These are phyloP conservation scores for Backusella parvicylindrica DNA, from an alignment of 192 early-diverging fungal genomes.

Conservation along the genomic window DNA sequence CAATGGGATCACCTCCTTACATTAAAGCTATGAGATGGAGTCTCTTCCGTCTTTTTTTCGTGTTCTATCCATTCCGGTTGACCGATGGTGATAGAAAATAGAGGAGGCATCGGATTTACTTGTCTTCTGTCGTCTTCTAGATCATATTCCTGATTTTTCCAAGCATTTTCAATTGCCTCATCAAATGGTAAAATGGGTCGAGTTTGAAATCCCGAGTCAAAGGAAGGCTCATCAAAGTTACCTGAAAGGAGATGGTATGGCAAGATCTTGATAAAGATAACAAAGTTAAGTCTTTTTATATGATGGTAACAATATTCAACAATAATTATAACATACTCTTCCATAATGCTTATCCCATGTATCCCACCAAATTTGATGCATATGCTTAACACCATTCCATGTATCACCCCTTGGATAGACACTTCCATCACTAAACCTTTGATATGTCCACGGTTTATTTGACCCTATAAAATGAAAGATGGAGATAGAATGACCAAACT, in stretches of 20 bases:
- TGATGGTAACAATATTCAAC: neutral
- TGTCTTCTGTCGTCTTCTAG: neutral
- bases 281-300: neutral
- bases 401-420: slow-evolving; percentile 44
- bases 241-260: slow-evolving; percentile 9
- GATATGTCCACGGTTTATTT: slow-evolving; percentile 87
- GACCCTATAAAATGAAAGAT: slow-evolving; percentile 90
- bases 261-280: neutral
- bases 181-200: slow-evolving; percentile 12
- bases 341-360: slow-evolving; percentile 58
- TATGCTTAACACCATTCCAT: slow-evolving; percentile 47
- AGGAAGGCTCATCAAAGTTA: neutral
- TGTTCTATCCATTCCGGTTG: slow-evolving; percentile 3
- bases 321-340: slow-evolving; percentile 1
- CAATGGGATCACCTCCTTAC: neutral
- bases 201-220: neutral
- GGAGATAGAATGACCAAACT: slow-evolving; percentile 67
- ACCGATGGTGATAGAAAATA: slow-evolving; percentile 8
- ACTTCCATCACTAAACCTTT: slow-evolving; percentile 57
- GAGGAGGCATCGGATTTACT: slow-evolving; percentile 23
- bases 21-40: neutral
- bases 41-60: neutral
- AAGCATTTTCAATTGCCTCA: slow-evolving; percentile 19
- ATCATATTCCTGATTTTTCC: slow-evolving; percentile 18
- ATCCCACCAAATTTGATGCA: slow-evolving; percentile 74